Percentiles rank a stretch among this genome's conserved stretches.
These are phyloP conservation scores for Xylariaceae sp. DNA, from an alignment of 2,329 filamentous ascomycete genomes.

Conservation along the genomic window DNA sequence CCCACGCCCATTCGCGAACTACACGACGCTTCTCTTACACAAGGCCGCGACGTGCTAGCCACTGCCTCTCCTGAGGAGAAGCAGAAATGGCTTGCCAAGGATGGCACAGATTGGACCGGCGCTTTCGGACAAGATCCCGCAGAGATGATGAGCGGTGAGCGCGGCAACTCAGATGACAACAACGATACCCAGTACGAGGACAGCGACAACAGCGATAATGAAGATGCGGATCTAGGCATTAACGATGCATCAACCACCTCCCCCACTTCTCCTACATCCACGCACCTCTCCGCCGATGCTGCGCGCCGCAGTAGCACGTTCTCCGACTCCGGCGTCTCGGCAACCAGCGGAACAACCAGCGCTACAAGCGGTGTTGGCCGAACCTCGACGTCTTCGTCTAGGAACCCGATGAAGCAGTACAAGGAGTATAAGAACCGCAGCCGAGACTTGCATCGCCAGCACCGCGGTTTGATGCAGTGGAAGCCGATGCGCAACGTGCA, in stretches of 20 bases:
- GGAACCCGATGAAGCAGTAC: slow-evolving; percentile 53
- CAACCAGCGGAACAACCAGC: slow-evolving; percentile 37
- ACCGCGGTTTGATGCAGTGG: slow-evolving; percentile 94
- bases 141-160: slow-evolving; percentile 36
- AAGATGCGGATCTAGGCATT: slow-evolving; percentile 29
- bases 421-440: slow-evolving; percentile 65
- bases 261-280: slow-evolving; percentile 17
- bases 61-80: slow-evolving; percentile 68
- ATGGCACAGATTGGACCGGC: slow-evolving; percentile 81
- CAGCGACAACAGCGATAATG: slow-evolving; percentile 33
- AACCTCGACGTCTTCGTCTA: too few relatives aligned
- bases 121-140: slow-evolving; percentile 78
- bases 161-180: slow-evolving; percentile 13
- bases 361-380: neutral
- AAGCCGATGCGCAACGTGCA: slow-evolving; percentile 78
- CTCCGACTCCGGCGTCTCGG: slow-evolving; percentile 23
- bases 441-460: slow-evolving; percentile 75
- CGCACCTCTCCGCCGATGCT: slow-evolving; percentile 6
- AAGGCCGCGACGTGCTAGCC: slow-evolving; percentile 77
- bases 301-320: neutral
- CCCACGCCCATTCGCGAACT: slow-evolving; percentile 68
- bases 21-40: slow-evolving; percentile 75
- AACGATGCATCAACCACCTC: slow-evolving; percentile 35
- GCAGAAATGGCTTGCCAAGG: slow-evolving; percentile 71
- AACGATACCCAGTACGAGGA: slow-evolving; percentile 35